Conservation (phyloP, 208 protist genomes). For the Borovskyia barvae region DNA sequence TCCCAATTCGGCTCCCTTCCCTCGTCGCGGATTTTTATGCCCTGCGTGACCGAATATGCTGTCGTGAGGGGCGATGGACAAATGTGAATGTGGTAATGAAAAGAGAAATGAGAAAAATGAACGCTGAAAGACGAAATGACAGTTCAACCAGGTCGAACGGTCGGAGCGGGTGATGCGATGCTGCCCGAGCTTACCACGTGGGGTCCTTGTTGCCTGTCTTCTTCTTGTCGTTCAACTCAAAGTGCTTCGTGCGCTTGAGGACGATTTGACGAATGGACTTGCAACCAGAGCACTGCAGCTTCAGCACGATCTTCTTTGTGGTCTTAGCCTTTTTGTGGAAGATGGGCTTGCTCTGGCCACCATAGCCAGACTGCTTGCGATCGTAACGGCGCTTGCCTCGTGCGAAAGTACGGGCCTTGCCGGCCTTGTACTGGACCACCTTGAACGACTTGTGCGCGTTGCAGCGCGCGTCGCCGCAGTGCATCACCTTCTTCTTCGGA, state of each 20-base stretch:
- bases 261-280: conserved; percentile 93
- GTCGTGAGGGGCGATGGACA: too few species aligned
- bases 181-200: too few species aligned
- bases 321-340: conserved; percentile 99
- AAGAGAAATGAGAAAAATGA: conserved; percentile 9
- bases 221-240: conserved; percentile 97
- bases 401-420: conserved; percentile 97
- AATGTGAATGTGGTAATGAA: background rate
- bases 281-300: conserved; percentile 98
- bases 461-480: conserved; percentile 88
- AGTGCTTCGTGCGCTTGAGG: conserved; percentile 99
- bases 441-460: conserved; percentile 98
- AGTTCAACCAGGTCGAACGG: too few species aligned
- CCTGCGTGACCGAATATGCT: too few species aligned
- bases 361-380: conserved; percentile 99
- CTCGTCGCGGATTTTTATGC: too few species aligned
- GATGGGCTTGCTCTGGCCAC: conserved; percentile 99
- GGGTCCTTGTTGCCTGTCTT: conserved; percentile 90
- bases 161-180: too few species aligned
- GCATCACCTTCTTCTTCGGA: conserved; percentile 92
- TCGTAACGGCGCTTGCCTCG: conserved; percentile 99
- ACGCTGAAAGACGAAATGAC: background rate
- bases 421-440: conserved; percentile 99
- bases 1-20: too few species aligned
- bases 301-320: conserved; percentile 99